Evolutionary conservation across 441 rosid species (phyloP).

Genomic region (Erodium chrysanthum): DNA sequence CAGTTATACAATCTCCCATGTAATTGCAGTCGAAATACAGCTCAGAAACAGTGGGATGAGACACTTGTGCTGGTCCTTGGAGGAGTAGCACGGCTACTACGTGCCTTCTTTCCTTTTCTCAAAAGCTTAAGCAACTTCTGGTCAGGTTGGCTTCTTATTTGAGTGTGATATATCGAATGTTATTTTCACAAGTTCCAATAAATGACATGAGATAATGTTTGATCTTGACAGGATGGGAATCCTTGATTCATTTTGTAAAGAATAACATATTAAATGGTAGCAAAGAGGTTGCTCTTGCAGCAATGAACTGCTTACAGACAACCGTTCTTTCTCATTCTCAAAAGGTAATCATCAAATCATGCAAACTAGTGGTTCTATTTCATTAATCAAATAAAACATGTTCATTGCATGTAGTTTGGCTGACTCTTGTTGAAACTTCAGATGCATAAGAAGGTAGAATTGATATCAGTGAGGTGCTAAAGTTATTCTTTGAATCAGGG

Average conservation of each 20-base stretch:
- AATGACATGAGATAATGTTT: slow-evolving; percentile 14
- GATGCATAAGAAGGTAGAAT: not conserved
- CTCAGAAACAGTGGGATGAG: slow-evolving; percentile 99
- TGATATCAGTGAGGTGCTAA: slow-evolving; percentile 12
- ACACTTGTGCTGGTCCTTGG: slow-evolving; percentile 92
- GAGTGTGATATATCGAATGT: slow-evolving; percentile 2
- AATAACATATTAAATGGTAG: slow-evolving; percentile 78
- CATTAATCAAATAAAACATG: not conserved
- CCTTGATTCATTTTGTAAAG: slow-evolving; percentile 64
- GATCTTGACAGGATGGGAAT: slow-evolving; percentile 74
- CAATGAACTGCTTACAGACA: slow-evolving; percentile 78
- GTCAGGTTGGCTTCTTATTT: slow-evolving; percentile 51
- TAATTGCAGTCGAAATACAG: slow-evolving; percentile 84
- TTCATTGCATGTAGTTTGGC: not conserved
- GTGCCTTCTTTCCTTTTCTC: slow-evolving; percentile 86
- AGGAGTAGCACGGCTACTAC: slow-evolving; percentile 87
- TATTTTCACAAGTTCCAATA: not conserved
- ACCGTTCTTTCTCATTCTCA: slow-evolving; percentile 65
- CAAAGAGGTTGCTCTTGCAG: slow-evolving; percentile 93
- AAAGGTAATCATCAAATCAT: slow-evolving; percentile 43
- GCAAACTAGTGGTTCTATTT: slow-evolving; percentile 13
- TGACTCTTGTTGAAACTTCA: slow-evolving; percentile 1
- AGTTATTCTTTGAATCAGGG: slow-evolving; percentile 41
- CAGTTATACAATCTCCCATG: slow-evolving; percentile 12
- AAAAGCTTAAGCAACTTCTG: slow-evolving; percentile 69